phyloP scores from a whole-genome alignment of 768 basidiomycete genomes.

The Cystoderma amianthinum region DNA sequence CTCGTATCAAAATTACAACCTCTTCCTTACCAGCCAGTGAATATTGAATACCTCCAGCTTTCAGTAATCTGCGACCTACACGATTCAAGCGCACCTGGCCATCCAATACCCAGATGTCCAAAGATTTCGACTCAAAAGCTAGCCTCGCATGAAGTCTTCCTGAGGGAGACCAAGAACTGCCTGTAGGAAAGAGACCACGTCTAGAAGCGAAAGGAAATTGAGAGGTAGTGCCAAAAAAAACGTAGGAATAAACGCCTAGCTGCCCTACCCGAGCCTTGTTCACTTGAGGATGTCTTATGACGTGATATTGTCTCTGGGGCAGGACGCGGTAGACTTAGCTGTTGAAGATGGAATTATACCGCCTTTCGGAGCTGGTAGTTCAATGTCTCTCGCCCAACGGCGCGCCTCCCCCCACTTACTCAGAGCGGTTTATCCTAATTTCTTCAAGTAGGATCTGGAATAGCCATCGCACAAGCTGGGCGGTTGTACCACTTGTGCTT shows the following conservation, averaged over 20 bases:
- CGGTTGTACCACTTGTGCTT: conserved; percentile 77
- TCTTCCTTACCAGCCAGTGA: too few relatives aligned
- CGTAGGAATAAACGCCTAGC: conserved; percentile 28
- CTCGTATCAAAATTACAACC: too few relatives aligned
- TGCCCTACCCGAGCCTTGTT: conserved; percentile 52
- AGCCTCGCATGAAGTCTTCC: conserved; percentile 5
- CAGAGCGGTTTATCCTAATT: too few relatives aligned
- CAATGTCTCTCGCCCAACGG: conserved; percentile 59
- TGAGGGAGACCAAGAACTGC: conserved; percentile 12
- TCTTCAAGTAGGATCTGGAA: conserved; percentile 56
- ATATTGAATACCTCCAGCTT: too few relatives aligned
- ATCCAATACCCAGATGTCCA: too few relatives aligned
- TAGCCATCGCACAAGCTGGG: conserved; percentile 65
- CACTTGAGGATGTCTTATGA: conserved; percentile 69
- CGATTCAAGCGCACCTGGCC: background rate
- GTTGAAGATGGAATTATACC: conserved; percentile 47
- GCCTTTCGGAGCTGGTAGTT: conserved; percentile 63
- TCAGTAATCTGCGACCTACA: too few relatives aligned
- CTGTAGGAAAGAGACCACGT: conserved; percentile 20
- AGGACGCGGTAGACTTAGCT: conserved; percentile 43
- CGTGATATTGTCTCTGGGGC: conserved; percentile 60
- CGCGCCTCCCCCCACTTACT: too few relatives aligned
- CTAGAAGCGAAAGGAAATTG: conserved; percentile 5
- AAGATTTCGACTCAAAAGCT: too few relatives aligned
- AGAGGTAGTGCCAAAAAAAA: conserved; percentile 6